Base-by-base conservation (phyloP, 805 yeast species). In the Hermanozyma aechmeae region DNA sequence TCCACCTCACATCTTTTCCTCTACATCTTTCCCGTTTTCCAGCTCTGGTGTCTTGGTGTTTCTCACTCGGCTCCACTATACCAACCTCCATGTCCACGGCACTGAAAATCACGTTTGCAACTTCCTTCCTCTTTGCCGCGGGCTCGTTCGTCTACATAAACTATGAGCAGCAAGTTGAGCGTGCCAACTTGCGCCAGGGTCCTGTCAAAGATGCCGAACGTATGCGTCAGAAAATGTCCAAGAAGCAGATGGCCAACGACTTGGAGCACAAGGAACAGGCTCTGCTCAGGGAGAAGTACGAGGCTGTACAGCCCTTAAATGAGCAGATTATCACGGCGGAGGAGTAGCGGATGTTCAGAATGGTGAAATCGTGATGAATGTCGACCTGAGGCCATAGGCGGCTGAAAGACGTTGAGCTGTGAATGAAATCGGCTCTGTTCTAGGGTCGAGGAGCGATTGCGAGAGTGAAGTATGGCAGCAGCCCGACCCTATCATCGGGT, bases 181-280 rank as follows among this genome's bases (percentile, higher is more conserved):
- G 84, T 45, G 76, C 72, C 13, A 77, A 79, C 2, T 59, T 83
- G 26, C 77, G 79, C 45, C 82, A 73, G 43, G 95, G 95, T 1
- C 95, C 95, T 4, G 73, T 81, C 43, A 81, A 81, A 44, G 95
- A 84, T 50, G 85, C 86, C 2, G 72, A 64, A 35, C 60, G 93
- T 33, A 51, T 79, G 35, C 39, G 48, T 38, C 53, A 57, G 42
- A 51, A 57, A 37, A 48, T 61, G 45, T 39, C 48, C 32, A 56
- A 54, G 42, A 76, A 70, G 39, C 65, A 62, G 38, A 32, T 49
- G 31, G 53, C 69, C 24, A 82, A 82, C 50, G 64, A 73, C 33
- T 53, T 61, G 26, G 93, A 82, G 38, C 85, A 80, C 46, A 71
- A 67, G 34, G 64, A 69, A 28, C 92, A 82, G 46, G 68, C 68